Conservation (phyloP, 75 land plant species). For the Ceratopteris richardii region DNA sequence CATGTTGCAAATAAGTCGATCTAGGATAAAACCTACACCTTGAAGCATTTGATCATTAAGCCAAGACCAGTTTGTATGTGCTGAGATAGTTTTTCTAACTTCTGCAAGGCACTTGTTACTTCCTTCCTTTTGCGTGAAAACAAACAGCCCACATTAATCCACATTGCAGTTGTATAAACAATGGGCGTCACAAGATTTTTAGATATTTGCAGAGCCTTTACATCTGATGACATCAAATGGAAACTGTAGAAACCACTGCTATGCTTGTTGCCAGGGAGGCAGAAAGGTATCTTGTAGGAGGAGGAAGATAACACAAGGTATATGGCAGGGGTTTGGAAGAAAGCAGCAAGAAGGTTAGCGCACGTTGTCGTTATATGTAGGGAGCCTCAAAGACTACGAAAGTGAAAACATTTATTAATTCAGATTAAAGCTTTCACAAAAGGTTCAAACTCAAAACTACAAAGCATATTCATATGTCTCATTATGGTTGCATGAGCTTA, state of each 20-base stretch:
- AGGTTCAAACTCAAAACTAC: too few species aligned
- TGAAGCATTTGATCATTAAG: neutral
- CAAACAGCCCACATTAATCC: neutral
- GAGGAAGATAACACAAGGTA: conserved; percentile 4
- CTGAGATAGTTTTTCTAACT: neutral
- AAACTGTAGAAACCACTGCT: neutral
- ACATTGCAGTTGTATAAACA: neutral
- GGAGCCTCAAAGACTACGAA: too few species aligned
- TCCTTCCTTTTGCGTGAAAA: neutral
- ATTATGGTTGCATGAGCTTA: too few species aligned
- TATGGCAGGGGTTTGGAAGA: too few species aligned
- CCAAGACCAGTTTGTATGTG: neutral
- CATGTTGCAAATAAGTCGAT: neutral
- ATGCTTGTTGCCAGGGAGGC: neutral
- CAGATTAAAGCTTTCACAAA: too few species aligned
- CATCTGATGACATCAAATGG: neutral
- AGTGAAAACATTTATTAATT: too few species aligned
- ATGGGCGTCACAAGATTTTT: neutral
- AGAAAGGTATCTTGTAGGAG: neutral
- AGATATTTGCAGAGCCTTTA: neutral
- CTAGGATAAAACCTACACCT: neutral
- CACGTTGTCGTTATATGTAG: too few species aligned
- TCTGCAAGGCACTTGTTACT: neutral
- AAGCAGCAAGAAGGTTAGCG: too few species aligned
- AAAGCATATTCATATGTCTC: too few species aligned